Conservation (phyloP, 2,329 filamentous ascomycete species). For the Sporothrix phasma region DNA sequence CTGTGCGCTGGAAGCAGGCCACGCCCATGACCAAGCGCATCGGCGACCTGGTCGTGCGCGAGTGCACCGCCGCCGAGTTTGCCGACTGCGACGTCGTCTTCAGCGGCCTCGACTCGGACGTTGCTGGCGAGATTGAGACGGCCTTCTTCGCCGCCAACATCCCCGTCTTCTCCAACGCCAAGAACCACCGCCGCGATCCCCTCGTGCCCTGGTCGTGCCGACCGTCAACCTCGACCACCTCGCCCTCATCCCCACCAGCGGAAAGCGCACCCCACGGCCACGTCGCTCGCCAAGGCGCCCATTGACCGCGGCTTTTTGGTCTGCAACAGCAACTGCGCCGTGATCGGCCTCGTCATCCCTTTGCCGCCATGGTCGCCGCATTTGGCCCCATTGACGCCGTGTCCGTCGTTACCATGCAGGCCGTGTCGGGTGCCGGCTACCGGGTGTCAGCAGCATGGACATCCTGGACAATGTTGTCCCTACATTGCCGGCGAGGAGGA, state of each 20-base stretch:
- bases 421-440: slow-evolving; percentile 86
- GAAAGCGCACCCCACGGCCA: slow-evolving; percentile 43
- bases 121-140: slow-evolving; percentile 87
- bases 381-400: slow-evolving; percentile 73
- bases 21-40: slow-evolving; percentile 64
- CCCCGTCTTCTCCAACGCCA: slow-evolving; percentile 92
- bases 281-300: not conserved
- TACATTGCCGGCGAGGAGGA: slow-evolving; percentile 92
- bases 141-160: slow-evolving; percentile 82
- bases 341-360: slow-evolving; percentile 90
- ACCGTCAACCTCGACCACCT: slow-evolving; percentile 88
- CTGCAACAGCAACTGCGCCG: slow-evolving; percentile 97
- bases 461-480: slow-evolving; percentile 94
- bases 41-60: slow-evolving; percentile 72
- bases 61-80: slow-evolving; percentile 76
- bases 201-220: slow-evolving; percentile 89
- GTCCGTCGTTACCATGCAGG: slow-evolving; percentile 86
- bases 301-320: slow-evolving; percentile 82
- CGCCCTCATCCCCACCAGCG: slow-evolving; percentile 81
- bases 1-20: slow-evolving; percentile 89
- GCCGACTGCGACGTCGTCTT: slow-evolving; percentile 88
- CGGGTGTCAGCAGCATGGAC: slow-evolving; percentile 87
- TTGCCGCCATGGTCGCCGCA: slow-evolving; percentile 75
- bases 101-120: slow-evolving; percentile 82
- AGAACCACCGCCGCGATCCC: slow-evolving; percentile 89